phyloP scores from a whole-genome alignment of 345 rosid species.

The Eucalyptus caleyi region DNA sequence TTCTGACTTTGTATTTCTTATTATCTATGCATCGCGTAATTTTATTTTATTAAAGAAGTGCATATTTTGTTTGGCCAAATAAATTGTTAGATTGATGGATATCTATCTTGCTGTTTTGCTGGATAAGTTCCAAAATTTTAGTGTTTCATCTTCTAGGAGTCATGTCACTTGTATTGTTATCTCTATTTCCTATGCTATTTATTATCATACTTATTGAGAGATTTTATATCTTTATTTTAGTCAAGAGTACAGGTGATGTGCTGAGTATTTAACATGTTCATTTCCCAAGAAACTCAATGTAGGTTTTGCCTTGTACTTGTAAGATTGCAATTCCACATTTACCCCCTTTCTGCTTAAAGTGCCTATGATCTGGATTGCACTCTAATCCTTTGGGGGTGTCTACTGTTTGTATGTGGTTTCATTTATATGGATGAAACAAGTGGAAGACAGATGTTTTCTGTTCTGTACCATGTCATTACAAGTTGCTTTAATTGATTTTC shows the following conservation, averaged over 20 bases:
- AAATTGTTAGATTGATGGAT: neutral
- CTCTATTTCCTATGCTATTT: neutral
- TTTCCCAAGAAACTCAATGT: neutral
- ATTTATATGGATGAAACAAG: neutral
- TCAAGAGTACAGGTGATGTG: neutral
- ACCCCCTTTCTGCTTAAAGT: neutral
- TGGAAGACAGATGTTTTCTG: neutral
- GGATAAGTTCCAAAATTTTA: neutral
- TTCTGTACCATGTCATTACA: neutral
- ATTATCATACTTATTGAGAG: neutral
- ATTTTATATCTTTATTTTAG: neutral
- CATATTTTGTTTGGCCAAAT: neutral
- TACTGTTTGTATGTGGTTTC: neutral
- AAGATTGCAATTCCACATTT: neutral
- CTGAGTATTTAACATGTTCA: neutral
- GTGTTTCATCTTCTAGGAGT: neutral
- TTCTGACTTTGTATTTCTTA: neutral
- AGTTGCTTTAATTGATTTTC: neutral
- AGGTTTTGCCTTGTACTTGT: neutral
- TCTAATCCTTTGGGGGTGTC: neutral
- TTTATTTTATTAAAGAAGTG: neutral
- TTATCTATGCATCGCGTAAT: neutral
- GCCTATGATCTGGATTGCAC: neutral
- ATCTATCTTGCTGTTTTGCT: neutral
- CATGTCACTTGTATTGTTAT: neutral